Conservation (phyloP, 2,329 filamentous ascomycete species). For the Aspergillus ochraceus region DNA sequence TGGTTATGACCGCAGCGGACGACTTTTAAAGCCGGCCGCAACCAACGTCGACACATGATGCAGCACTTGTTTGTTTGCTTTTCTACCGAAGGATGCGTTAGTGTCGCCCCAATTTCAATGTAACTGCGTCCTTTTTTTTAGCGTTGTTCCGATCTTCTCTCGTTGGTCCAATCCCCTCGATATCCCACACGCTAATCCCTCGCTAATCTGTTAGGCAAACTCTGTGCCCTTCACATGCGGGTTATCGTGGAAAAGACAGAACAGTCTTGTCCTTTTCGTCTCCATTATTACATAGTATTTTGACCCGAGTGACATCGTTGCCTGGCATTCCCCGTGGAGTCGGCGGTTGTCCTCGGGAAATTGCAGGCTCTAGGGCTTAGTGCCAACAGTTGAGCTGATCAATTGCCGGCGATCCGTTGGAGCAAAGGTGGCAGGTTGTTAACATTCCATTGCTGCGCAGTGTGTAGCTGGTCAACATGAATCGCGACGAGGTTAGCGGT, state of each 20-base stretch:
- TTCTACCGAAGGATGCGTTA: neutral
- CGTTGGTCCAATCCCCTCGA: neutral
- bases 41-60: neutral
- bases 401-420: neutral
- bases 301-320: no score
- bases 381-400: neutral
- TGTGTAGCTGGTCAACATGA: neutral
- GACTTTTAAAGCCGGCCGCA: no score
- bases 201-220: neutral
- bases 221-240: neutral
- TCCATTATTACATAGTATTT: no score
- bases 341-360: no score
- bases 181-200: neutral
- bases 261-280: no score
- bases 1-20: no score
- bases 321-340: no score
- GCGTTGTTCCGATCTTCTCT: neutral
- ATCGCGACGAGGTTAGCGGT: no score
- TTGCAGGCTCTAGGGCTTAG: neutral
- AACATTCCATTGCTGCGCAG: neutral
- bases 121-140: neutral
- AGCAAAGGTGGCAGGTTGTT: neutral
- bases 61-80: neutral
- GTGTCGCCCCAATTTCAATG: neutral
- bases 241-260: neutral